These are phyloP conservation scores for Salinomyces thailandicus DNA, from an alignment of 2,329 filamentous ascomycete genomes.

Conservation along the genomic window DNA sequence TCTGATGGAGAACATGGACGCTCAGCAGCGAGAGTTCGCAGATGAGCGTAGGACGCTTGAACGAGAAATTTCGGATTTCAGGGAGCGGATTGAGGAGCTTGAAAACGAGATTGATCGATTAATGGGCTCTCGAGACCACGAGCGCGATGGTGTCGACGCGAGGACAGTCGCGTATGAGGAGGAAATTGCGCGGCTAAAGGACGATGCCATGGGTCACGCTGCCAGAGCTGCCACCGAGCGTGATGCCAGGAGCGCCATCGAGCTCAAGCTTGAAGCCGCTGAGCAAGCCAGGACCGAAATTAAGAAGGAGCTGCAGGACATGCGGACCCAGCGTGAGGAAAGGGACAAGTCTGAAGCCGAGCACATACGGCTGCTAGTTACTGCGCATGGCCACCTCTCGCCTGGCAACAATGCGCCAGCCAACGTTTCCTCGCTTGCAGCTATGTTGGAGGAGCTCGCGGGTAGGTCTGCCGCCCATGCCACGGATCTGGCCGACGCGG, in stretches of 20 bases:
- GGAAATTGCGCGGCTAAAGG: slow-evolving; percentile 55
- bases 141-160: slow-evolving; percentile 60
- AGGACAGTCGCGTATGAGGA: slow-evolving; percentile 57
- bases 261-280: slow-evolving; percentile 35
- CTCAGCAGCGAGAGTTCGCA: slow-evolving; percentile 77
- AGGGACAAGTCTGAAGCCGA: slow-evolving; percentile 37
- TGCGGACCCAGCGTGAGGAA: slow-evolving; percentile 48
- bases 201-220: slow-evolving; percentile 45
- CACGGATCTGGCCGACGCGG: slow-evolving; percentile 36
- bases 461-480: slow-evolving; percentile 33
- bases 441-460: slow-evolving; percentile 36
- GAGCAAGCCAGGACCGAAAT: slow-evolving; percentile 20
- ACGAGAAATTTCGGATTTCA: slow-evolving; percentile 65
- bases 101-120: slow-evolving; percentile 88
- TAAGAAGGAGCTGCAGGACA: slow-evolving; percentile 32
- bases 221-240: slow-evolving; percentile 53
- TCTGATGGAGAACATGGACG: slow-evolving; percentile 87
- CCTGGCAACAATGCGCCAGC: slow-evolving; percentile 26
- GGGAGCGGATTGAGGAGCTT: slow-evolving; percentile 69
- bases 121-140: slow-evolving; percentile 71
- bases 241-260: slow-evolving; percentile 52
- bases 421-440: slow-evolving; percentile 29
- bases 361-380: slow-evolving; percentile 20
- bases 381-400: slow-evolving; percentile 31
- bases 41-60: slow-evolving; percentile 76